phyloP scores from a whole-genome alignment of 441 rosid genomes.

The Euphorbia corollata region DNA sequence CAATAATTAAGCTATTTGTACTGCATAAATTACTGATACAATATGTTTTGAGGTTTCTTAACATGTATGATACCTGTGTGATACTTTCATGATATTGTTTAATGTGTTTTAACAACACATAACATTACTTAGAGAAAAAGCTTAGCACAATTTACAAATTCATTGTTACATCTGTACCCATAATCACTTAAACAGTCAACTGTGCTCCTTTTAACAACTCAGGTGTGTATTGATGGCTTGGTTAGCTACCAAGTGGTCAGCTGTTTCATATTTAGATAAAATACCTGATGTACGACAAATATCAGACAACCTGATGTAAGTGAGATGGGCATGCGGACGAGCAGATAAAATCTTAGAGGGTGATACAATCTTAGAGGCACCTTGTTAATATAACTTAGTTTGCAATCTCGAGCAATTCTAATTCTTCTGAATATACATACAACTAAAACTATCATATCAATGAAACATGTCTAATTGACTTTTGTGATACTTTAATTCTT shows the following conservation, averaged over 20 bases:
- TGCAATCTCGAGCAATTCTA: neutral
- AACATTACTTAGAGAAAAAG: neutral
- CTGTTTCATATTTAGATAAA: neutral
- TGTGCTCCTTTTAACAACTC: neutral
- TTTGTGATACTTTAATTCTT: too few species aligned
- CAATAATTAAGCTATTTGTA: neutral
- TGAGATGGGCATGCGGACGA: constrained; percentile 4
- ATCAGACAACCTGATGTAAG: neutral
- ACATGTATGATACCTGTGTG: neutral
- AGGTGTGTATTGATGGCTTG: neutral
- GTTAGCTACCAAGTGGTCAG: neutral
- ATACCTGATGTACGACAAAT: neutral
- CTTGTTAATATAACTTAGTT: neutral
- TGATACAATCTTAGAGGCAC: neutral
- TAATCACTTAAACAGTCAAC: neutral
- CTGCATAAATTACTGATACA: too few species aligned
- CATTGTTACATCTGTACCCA: neutral
- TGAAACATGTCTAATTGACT: neutral
- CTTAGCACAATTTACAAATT: too few species aligned
- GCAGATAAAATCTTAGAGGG: neutral
- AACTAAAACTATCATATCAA: neutral
- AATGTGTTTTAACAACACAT: neutral
- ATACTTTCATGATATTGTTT: neutral
- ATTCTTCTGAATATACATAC: neutral
- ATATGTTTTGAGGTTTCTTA: neutral